Evolutionary conservation across 495 filamentous ascomycete genomes (phyloP), one percentile per base, ranked within the genome.

Genomic region (Elasticomyces elasticus): DNA sequence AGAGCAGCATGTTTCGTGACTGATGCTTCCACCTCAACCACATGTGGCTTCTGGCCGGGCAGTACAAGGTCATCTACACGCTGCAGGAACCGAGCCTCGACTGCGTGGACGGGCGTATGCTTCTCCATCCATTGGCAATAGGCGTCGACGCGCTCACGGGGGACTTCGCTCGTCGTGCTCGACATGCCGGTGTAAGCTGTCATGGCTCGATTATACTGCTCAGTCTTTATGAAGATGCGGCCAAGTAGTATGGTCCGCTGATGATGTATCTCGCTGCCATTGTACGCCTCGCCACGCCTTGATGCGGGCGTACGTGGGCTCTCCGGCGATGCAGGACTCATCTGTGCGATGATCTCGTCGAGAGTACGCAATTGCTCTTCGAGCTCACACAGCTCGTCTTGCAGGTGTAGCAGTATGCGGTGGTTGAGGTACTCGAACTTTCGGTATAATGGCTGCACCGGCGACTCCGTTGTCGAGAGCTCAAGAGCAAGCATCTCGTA

Each of bases 341-440:
- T 45, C 38, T 85, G 79, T 20, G 84, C 84, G 55, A 89, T 84
- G 22, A 79, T 75, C 28, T 80, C 78, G 58, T 95, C 89, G 0
- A 91, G 68, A 1, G 73, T 70, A n/a, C 79, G 60, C 0, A 65
- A 51, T 27, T 62, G 55, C 15, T 55, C 56, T 55, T 65, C 62
- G 5, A 63, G 54, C 31, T 65, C 63, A 20, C 35, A 19, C 26
- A 65, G 46, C 40, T 64, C 64, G 33, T 64, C 61, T 52, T 67
- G 90, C 0, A 96, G 78, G 62, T 92, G 80, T 1, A 96, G 73
- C 2, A 96, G 74, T 12, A 94, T 72, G 17, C 91, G 83, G 64
- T 94, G 87, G 62, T 95, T 94, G 4, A 95, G 69, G 9, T 77
- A 75, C 62, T 86, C 85, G 62, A 96, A 96, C 54, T 84, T 84